Conservation (phyloP, 1,139 yeast genomes). For the Geotrichum cucujoidarum region DNA sequence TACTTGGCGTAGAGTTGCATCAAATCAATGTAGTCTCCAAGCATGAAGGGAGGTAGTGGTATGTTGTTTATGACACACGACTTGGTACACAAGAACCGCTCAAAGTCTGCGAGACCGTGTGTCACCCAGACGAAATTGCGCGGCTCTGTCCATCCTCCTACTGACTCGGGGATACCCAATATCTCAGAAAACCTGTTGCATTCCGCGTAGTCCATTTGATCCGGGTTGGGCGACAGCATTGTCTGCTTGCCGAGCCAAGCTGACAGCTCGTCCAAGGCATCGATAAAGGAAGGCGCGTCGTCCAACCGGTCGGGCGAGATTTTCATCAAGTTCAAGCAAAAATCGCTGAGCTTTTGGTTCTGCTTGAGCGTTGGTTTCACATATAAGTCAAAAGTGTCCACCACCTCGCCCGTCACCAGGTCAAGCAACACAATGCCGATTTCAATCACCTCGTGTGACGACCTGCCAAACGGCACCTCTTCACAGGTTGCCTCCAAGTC, state of each 20-base stretch:
- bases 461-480: constrained; percentile 15
- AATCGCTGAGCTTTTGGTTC: constrained; percentile 15
- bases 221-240: constrained; percentile 18
- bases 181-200: neutral
- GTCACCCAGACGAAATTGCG: constrained; percentile 27
- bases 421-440: constrained; percentile 25
- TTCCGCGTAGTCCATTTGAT: neutral
- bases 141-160: neutral
- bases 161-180: neutral
- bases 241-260: constrained; percentile 21
- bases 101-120: constrained; percentile 28
- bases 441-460: constrained; percentile 28
- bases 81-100: constrained; percentile 24
- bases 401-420: constrained; percentile 17
- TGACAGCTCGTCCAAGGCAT: constrained; percentile 20
- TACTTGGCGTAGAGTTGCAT: constrained; percentile 20
- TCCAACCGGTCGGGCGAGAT: constrained; percentile 22
- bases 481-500: constrained; percentile 29
- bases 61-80: constrained; percentile 20
- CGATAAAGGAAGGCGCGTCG: constrained; percentile 23
- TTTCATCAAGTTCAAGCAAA: constrained; percentile 23
- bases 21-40: constrained; percentile 25
- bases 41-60: constrained; percentile 23
- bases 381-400: constrained; percentile 17
- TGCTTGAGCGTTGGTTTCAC: constrained; percentile 21